Base-by-base conservation (phyloP, 139 green algal genomes). In the Ulvella scutata region DNA sequence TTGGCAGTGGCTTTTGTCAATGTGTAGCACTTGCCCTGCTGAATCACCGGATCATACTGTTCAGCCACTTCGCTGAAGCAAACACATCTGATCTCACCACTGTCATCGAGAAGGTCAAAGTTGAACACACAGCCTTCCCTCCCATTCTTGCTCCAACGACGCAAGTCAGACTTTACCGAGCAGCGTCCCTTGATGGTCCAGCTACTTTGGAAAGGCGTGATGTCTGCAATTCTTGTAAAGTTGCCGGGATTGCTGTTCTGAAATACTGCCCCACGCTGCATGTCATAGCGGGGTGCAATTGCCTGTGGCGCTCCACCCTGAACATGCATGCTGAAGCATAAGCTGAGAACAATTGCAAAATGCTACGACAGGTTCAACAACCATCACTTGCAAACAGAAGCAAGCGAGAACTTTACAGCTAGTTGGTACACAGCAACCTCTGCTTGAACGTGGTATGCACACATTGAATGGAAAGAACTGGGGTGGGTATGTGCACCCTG, bases 111-210 rank as follows among this genome's bases (percentile, higher is more conserved):
- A 75, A 98, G 78, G 78, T 98, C 94, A 76, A 98, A 97, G 59
- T 76, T 90, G 81, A 99, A 96, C 26, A 99, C 51, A 29, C 51
- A 67, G 51, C 51, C 51, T 31, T n/a, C 10, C 33, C 33, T 67
- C n/a, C 51, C 51, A 23, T 67, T 67, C 17, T 67, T 76, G 34
- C 61, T 82, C 31, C 72, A 94, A 72, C 67, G 81, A 29, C 87
- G 79, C 35, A 94, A 77, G 51, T 96, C 91, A 13, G 79, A 75
- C 81, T 94, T 93, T 72, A 73, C 72, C 10, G 90, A 94, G n/a
- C 94, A 86, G 13, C 94, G 81, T 21, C 81, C 92, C 76, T 94
- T 93, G 83, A 99, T 96, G 23, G 93, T 95, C 95, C 95, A 99
- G 20, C 90, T 80, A 21, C 87, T 92, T 39, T 91, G 85, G 82